Percentiles rank a stretch among this genome's conserved stretches.
Evolutionary conservation across 2,329 filamentous ascomycete genomes (phyloP).

Genomic region (Gyromitra esculenta): DNA sequence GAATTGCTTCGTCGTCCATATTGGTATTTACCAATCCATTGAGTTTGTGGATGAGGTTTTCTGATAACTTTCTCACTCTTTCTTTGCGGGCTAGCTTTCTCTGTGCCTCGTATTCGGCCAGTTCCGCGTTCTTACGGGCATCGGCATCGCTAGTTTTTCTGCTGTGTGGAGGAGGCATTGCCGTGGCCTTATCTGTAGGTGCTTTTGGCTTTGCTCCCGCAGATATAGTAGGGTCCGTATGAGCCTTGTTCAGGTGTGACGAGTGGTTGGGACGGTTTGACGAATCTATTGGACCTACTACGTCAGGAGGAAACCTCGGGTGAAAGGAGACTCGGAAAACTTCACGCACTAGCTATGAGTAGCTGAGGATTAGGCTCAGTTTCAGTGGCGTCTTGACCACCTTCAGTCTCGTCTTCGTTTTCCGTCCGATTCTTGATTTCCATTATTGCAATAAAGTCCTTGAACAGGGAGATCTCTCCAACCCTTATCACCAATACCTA

Average conservation of each 20-base stretch:
- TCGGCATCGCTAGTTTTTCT: neutral
- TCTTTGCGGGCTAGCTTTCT: slow-evolving; percentile 17
- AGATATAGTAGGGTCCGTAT: neutral
- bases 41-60: slow-evolving; percentile 30
- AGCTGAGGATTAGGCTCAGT: neutral
- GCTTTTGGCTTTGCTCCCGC: neutral
- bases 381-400: neutral
- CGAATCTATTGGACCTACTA: neutral
- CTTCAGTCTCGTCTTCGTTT: neutral
- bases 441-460: slow-evolving; percentile 33
- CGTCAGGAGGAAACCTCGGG: neutral
- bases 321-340: neutral
- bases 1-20: slow-evolving; percentile 14
- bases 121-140: slow-evolving; percentile 21
- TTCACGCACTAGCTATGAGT: slow-evolving; percentile 6
- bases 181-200: neutral
- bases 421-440: slow-evolving; percentile 36
- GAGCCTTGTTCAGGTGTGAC: neutral
- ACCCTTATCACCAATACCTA: slow-evolving; percentile 13
- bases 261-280: neutral
- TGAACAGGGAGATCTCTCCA: slow-evolving; percentile 41
- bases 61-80: slow-evolving; percentile 28
- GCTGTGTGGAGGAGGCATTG: neutral
- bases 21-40: slow-evolving; percentile 19
- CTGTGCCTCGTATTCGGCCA: slow-evolving; percentile 32